Evolutionary conservation across 495 filamentous ascomycete genomes (phyloP).

Genomic region (Aspergillus bertholletiae): DNA sequence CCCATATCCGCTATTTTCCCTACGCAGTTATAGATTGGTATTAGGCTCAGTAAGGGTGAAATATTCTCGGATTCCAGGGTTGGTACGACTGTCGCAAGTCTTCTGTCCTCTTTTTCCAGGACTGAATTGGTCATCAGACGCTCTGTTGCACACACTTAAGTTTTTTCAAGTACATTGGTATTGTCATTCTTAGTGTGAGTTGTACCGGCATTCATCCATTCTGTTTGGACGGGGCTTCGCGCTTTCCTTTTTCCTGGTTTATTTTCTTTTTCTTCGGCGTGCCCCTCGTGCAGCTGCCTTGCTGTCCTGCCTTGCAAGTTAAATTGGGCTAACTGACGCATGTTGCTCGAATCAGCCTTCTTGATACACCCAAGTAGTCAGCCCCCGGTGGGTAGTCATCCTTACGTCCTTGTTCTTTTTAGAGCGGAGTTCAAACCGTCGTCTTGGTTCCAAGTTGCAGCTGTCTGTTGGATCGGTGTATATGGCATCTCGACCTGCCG

Average conservation of each 20-base stretch:
- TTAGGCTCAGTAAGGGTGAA: conserved; percentile 7
- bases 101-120: background rate
- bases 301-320: conserved; percentile 7
- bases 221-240: conserved; percentile 3
- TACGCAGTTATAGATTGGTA: conserved; percentile 10
- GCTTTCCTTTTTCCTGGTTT: conserved; percentile 9
- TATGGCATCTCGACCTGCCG: conserved; percentile 1
- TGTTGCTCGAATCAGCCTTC: conserved; percentile 6
- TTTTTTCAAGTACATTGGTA: background rate
- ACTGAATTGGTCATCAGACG: conserved; percentile 12
- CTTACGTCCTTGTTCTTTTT: background rate
- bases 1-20: conserved; percentile 17
- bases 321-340: conserved; percentile 13
- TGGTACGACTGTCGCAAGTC: conserved; percentile 4
- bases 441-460: background rate
- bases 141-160: conserved; percentile 4
- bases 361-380: conserved; percentile 6
- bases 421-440: no score
- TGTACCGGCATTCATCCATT: conserved; percentile 6
- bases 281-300: conserved; percentile 13
- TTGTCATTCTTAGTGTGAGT: conserved; percentile 5
- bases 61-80: conserved; percentile 2
- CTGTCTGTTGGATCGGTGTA: background rate
- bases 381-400: conserved; percentile 8
- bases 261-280: background rate